These are phyloP conservation scores for Nannochloropsis oceanica DNA, from an alignment of 108 stramenopile genomes.

Conservation along the genomic window DNA sequence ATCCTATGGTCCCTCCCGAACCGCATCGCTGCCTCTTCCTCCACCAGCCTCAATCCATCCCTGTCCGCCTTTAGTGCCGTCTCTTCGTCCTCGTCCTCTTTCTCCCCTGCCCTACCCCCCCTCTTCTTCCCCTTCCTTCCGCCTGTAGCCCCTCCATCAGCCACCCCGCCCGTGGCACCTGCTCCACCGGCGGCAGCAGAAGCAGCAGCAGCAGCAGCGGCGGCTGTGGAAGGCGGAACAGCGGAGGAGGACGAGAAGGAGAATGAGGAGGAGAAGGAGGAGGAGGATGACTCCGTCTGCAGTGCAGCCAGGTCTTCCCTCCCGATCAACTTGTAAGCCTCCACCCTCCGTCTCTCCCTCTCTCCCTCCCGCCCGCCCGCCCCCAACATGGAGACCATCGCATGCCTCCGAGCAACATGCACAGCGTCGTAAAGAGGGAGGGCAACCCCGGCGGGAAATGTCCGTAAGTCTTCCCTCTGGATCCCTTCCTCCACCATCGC, in stretches of 20 bases:
- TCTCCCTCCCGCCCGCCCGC: not conserved
- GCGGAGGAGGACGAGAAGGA: not conserved
- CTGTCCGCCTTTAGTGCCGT: constrained; percentile 39
- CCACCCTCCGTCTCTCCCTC: not conserved
- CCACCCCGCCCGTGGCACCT: not conserved
- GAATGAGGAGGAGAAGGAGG: not conserved
- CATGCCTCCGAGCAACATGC: not conserved
- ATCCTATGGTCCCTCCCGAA: constrained; percentile 76
- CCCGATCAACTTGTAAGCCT: not conserved
- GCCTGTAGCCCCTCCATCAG: not conserved
- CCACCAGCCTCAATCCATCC: constrained; percentile 59
- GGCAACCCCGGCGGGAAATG: constrained; percentile 6
- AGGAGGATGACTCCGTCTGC: not conserved
- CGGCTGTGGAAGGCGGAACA: not conserved
- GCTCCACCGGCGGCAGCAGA: not conserved
- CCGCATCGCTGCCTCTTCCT: constrained; percentile 58
- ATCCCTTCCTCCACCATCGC: constrained; percentile 30
- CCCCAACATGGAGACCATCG: not conserved
- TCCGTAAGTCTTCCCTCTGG: constrained; percentile 1
- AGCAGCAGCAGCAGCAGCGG: too few relatives aligned
- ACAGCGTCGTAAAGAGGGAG: constrained; percentile 19
- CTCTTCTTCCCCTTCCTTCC: not conserved
- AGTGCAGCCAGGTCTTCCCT: not conserved
- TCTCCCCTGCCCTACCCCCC: not conserved
- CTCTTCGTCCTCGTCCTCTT: not conserved